A percentile compares a stretch with the other conserved stretches of the same genome.
phyloP scores from a whole-genome alignment of 108 stramenopile genomes.

The Skeletonema marinoi region DNA sequence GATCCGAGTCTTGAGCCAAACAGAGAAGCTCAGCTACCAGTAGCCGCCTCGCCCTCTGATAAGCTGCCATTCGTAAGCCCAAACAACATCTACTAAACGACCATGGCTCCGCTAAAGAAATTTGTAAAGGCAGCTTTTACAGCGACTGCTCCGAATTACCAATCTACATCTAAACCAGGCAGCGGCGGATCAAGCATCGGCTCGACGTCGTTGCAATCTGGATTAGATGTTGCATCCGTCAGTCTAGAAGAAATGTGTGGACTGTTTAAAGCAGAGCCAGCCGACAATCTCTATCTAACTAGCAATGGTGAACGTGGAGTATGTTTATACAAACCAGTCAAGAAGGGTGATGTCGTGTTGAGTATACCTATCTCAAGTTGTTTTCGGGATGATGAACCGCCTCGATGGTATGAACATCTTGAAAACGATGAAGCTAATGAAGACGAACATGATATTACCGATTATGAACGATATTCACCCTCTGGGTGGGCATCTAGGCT shows the following conservation, averaged over 20 bases:
- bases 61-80: too few species aligned
- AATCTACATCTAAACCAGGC: background rate
- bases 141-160: background rate
- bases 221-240: slow-evolving; percentile 1
- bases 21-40: too few species aligned
- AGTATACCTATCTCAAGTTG: slow-evolving; percentile 67
- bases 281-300: background rate
- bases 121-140: background rate
- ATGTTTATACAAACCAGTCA: slow-evolving; percentile 35
- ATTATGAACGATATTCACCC: slow-evolving; percentile 25
- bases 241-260: slow-evolving; percentile 7
- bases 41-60: too few species aligned
- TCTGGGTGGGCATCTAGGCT: slow-evolving; percentile 75
- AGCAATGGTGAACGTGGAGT: slow-evolving; percentile 54
- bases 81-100: too few species aligned
- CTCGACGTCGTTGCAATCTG: background rate
- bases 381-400: slow-evolving; percentile 66
- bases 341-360: slow-evolving; percentile 54
- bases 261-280: slow-evolving; percentile 3
- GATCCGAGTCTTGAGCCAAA: too few species aligned
- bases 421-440: slow-evolving; percentile 5
- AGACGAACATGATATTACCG: slow-evolving; percentile 25
- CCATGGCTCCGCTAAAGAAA: background rate
- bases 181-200: background rate
- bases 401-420: slow-evolving; percentile 44